Base-by-base conservation (phyloP, 2,329 filamentous ascomycete genomes). In the Fusarium nisikadoi region DNA sequence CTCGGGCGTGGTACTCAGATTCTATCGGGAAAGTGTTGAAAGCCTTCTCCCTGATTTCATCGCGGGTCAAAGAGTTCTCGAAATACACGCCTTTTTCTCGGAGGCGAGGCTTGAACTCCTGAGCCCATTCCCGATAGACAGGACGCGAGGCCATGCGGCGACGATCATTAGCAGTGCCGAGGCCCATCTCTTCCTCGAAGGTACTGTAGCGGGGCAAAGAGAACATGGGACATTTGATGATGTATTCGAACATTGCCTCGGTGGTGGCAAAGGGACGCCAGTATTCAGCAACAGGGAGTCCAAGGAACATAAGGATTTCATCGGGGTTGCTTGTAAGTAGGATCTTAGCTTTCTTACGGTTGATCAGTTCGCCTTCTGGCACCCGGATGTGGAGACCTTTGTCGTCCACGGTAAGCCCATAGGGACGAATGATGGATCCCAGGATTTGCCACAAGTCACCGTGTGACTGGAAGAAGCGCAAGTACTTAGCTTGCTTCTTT, bases 371-470 rank as follows among this genome's bases (percentile, higher is more conserved):
- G 38, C 94, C 89, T 77, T 94, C 91, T 8, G 87, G 85, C 20
- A 95, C 86, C 1, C 92, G 88, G 1, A 95, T 74, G 77, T 87
- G 89, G 3, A 96, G 80, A 4, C 89, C 92, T 17, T 78, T 79
- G 55, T 93, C 88, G 71, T 90, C 91, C 29, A 89, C 82, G 0
- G 89, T 92, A 12, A 96, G 86, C 4, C 93, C 93, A 39, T 89
- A 87, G 0, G 86, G 87, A 1, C 91, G 86, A 68, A 93, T 88
- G 13, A 86, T 87, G 23, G 87, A 84, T 9, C 92, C 91, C 0
- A 95, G 78, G 13, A 90, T 78, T 65, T 89, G 92, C 86, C 90
- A 90, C 1, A 90, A 62, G 73, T 95, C 93, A n/a, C 92, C 91
- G 74, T 95, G 93, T 1, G 89, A 87, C 42, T 91, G 85, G 72